A percentile compares a stretch with the other conserved stretches of the same genome.
Evolutionary conservation across 1,284 basidiomycete species (phyloP).

Genomic region (Schizophyllum commune): DNA sequence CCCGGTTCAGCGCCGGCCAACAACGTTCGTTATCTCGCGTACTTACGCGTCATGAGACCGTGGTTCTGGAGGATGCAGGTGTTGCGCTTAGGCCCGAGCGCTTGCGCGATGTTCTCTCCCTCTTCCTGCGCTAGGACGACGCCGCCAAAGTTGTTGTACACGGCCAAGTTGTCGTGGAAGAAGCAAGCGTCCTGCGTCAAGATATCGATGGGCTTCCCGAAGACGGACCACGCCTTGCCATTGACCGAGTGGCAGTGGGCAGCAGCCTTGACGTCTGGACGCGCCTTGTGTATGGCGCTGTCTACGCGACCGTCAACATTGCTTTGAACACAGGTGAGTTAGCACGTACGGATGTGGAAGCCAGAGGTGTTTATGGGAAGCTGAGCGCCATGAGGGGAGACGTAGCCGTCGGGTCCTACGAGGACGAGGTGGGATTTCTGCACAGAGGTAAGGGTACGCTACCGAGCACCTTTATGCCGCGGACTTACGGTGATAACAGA

Average conservation of each 20-base stretch:
- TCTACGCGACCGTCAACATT: conserved; percentile 12
- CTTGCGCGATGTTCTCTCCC: conserved; percentile 44
- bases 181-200: conserved; percentile 27
- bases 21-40: neutral
- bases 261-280: conserved; percentile 55
- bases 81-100: conserved; percentile 34
- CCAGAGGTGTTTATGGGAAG: conserved; percentile 21
- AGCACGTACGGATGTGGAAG: conserved; percentile 17
- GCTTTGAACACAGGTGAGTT: neutral
- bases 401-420: conserved; percentile 20
- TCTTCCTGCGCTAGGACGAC: conserved; percentile 55
- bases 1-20: neutral
- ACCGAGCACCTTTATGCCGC: neutral
- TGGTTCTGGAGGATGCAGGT: conserved; percentile 1
- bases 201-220: conserved; percentile 50
- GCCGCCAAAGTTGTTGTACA: conserved; percentile 45
- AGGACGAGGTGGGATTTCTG: conserved; percentile 23
- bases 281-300: conserved; percentile 49
- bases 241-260: conserved; percentile 58
- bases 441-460: neutral
- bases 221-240: conserved; percentile 55
- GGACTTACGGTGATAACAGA: conserved; percentile 18
- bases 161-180: conserved; percentile 18
- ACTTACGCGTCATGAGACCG: neutral
- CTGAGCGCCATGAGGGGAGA: conserved; percentile 21